Conservation (phyloP, 2,329 filamentous ascomycete species). For the Talaromyces sp. region DNA sequence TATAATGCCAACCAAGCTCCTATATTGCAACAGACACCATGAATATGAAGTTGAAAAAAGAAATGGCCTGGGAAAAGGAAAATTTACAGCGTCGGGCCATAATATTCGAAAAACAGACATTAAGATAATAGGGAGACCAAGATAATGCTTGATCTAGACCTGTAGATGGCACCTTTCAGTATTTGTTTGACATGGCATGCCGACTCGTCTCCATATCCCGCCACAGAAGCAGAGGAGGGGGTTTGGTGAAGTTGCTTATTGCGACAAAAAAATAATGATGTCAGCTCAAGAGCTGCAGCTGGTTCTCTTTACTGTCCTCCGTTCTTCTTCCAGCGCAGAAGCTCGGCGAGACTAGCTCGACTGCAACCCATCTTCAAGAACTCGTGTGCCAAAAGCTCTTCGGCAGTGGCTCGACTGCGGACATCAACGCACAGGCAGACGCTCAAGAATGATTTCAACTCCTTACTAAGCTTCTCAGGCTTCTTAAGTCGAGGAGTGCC, state of each 20-base stretch:
- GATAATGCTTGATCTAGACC: background rate
- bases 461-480: conserved; percentile 94
- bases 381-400: conserved; percentile 84
- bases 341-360: conserved; percentile 72
- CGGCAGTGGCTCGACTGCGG: conserved; percentile 83
- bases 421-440: conserved; percentile 97
- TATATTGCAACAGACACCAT: conserved; percentile 10
- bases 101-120: conserved; percentile 3
- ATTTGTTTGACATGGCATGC: conserved; percentile 2
- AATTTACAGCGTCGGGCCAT: conserved; percentile 6
- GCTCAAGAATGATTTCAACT: conserved; percentile 93
- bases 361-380: conserved; percentile 91
- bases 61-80: background rate
- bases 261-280: background rate
- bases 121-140: background rate
- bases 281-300: background rate
- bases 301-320: conserved; percentile 28
- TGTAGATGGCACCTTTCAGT: conserved; percentile 11
- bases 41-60: background rate
- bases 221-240: background rate
- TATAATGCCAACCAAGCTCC: conserved; percentile 11
- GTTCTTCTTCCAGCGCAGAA: conserved; percentile 64
- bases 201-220: conserved; percentile 2
- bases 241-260: background rate
- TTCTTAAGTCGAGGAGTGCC: conserved; percentile 96